Conservation (phyloP, 1,139 yeast species). For the Scheffersomyces quercinus region DNA sequence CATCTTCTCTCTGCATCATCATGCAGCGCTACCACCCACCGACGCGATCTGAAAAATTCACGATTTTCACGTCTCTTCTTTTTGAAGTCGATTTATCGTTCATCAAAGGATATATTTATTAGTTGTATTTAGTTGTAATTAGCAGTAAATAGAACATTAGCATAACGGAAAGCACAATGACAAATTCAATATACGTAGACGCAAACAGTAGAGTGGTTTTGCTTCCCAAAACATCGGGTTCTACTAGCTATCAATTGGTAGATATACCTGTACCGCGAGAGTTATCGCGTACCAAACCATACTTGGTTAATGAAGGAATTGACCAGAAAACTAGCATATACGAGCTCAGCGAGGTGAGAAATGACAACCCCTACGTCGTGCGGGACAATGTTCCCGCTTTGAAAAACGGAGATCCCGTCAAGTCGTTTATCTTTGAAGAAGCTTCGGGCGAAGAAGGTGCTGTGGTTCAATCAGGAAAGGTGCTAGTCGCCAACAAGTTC, state of each 20-base stretch:
- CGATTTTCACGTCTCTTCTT: too few relatives aligned
- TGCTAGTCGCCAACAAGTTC: slow-evolving; percentile 45
- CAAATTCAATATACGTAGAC: slow-evolving; percentile 13
- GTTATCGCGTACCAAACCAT: slow-evolving; percentile 18
- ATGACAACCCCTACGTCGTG: slow-evolving; percentile 19
- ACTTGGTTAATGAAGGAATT: slow-evolving; percentile 16
- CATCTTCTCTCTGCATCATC: background rate
- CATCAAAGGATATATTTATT: too few relatives aligned
- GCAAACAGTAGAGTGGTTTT: slow-evolving; percentile 18
- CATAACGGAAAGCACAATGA: background rate
- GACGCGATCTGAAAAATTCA: too few relatives aligned
- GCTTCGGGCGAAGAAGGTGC: slow-evolving; percentile 19
- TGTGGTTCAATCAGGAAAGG: slow-evolving; percentile 33
- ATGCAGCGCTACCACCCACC: too few relatives aligned
- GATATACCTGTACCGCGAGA: slow-evolving; percentile 25
- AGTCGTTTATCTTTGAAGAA: slow-evolving; percentile 38
- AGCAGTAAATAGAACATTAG: too few relatives aligned
- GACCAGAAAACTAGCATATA: slow-evolving; percentile 14
- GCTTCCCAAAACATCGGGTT: slow-evolving; percentile 17
- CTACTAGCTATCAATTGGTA: slow-evolving; percentile 16
- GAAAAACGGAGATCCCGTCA: slow-evolving; percentile 30
- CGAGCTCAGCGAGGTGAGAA: slow-evolving; percentile 37
- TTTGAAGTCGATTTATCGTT: too few relatives aligned
- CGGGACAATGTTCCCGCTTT: slow-evolving; percentile 15
- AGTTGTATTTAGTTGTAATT: too few relatives aligned